Conservation (phyloP, 257 asterid genomes). For the Solanum phureja region DNA sequence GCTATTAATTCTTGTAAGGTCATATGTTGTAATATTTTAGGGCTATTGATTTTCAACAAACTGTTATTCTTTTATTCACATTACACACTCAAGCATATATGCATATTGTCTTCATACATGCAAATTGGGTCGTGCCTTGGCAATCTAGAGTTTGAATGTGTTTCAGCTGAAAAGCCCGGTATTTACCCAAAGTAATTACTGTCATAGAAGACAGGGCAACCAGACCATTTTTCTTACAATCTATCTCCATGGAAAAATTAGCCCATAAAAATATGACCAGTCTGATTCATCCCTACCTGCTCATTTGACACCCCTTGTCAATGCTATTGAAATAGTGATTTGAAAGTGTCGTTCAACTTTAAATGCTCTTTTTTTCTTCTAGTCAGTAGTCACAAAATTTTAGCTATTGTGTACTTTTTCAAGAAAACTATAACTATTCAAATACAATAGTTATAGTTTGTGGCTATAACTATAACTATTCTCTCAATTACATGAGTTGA, state of each 20-base stretch:
- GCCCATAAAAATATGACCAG: background rate
- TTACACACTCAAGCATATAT: background rate
- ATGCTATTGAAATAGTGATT: background rate
- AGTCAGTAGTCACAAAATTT: background rate
- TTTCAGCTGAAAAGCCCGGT: background rate
- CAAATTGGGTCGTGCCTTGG: background rate
- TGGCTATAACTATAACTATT: too few relatives aligned
- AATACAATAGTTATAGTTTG: too few relatives aligned
- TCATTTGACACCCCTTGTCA: background rate
- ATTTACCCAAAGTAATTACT: background rate
- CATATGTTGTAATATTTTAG: slow-evolving; percentile 1
- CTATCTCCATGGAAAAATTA: background rate
- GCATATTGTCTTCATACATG: background rate
- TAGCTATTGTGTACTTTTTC: background rate
- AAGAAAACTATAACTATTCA: background rate
- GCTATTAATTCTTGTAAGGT: background rate
- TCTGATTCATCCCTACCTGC: background rate
- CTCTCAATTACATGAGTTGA: background rate
- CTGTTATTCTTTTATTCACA: background rate
- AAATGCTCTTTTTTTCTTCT: background rate
- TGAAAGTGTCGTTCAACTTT: background rate
- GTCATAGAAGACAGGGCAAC: background rate
- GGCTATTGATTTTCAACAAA: background rate
- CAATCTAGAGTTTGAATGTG: background rate
- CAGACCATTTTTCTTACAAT: background rate